Percentiles rank a stretch among this genome's conserved stretches.
phyloP scores from a whole-genome alignment of 2,329 filamentous ascomycete genomes.

The Kalaharituber pfeilii region DNA sequence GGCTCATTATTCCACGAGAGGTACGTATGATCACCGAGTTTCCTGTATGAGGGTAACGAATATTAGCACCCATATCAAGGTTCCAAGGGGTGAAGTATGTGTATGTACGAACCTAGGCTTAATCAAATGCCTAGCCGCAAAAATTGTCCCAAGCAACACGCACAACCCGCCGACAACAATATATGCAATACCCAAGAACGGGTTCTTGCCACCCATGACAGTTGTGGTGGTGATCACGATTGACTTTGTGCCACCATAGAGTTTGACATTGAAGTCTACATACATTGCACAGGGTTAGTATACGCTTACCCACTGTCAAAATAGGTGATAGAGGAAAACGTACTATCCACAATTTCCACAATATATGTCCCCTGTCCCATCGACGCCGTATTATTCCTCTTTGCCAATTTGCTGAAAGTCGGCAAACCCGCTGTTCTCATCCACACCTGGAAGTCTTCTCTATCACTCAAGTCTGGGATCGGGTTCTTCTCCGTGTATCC shows the following conservation, averaged over 20 bases:
- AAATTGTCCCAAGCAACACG: constrained; percentile 70
- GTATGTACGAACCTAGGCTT: constrained; percentile 53
- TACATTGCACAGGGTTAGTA: constrained; percentile 21
- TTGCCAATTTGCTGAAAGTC: constrained; percentile 82
- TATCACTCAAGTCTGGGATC: constrained; percentile 53
- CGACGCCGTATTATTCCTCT: constrained; percentile 53
- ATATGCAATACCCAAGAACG: constrained; percentile 91
- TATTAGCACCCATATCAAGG: too few relatives aligned
- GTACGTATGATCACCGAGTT: constrained; percentile 95
- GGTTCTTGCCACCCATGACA: constrained; percentile 86
- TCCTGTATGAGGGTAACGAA: constrained; percentile 45
- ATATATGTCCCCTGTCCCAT: constrained; percentile 59
- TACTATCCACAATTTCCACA: constrained; percentile 62
- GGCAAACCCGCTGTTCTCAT: constrained; percentile 94
- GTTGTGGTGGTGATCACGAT: constrained; percentile 78
- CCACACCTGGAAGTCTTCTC: constrained; percentile 91
- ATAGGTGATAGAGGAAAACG: constrained; percentile 28
- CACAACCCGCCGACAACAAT: constrained; percentile 86
- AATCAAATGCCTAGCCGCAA: constrained; percentile 79
- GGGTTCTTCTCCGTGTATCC: constrained; percentile 48
- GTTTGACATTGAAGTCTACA: constrained; percentile 59
- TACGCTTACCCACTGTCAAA: too few relatives aligned
- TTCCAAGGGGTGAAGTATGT: too few relatives aligned
- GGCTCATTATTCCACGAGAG: constrained; percentile 80
- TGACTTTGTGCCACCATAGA: constrained; percentile 75